Conservation (phyloP, 305 asterid genomes). For the Caryopteris hybrid region DNA sequence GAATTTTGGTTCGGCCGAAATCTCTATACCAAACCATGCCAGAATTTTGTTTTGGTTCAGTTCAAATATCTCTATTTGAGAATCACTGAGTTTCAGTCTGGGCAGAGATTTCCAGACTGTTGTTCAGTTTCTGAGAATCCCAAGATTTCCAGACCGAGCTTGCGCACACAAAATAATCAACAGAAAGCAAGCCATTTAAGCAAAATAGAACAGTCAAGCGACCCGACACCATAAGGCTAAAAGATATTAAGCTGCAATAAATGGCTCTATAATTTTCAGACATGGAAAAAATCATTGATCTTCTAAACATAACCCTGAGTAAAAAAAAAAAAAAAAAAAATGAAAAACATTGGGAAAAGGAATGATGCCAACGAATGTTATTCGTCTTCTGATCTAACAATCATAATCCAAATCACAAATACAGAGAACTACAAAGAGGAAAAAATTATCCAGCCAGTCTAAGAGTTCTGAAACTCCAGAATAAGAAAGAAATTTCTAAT, state of each 20-base stretch:
- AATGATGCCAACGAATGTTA: constrained; percentile 14
- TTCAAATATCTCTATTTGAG: too few relatives aligned
- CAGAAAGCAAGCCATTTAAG: background rate
- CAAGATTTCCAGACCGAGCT: too few relatives aligned
- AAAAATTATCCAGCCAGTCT: constrained; percentile 20
- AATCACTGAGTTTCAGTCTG: too few relatives aligned
- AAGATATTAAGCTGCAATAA: background rate
- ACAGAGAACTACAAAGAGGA: constrained; percentile 22
- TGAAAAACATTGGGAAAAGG: too few relatives aligned
- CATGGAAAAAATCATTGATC: background rate
- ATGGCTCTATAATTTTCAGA: background rate
- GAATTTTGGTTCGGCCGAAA: too few relatives aligned
- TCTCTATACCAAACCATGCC: too few relatives aligned
- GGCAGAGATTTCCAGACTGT: too few relatives aligned
- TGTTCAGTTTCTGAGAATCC: too few relatives aligned
- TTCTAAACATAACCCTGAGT: background rate
- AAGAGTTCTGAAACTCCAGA: constrained; percentile 22
- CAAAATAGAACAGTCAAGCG: too few relatives aligned
- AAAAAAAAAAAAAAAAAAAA: too few relatives aligned
- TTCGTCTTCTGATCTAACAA: constrained; percentile 26
- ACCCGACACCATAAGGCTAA: background rate
- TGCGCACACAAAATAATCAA: background rate
- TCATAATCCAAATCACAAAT: constrained; percentile 23
- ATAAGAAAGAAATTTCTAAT: constrained; percentile 9
- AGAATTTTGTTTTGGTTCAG: too few relatives aligned